Evolutionary conservation across 352 stramenopile species (phyloP), one percentile per base, ranked within the genome.

Genomic region (Phytophthora pluvialis): DNA sequence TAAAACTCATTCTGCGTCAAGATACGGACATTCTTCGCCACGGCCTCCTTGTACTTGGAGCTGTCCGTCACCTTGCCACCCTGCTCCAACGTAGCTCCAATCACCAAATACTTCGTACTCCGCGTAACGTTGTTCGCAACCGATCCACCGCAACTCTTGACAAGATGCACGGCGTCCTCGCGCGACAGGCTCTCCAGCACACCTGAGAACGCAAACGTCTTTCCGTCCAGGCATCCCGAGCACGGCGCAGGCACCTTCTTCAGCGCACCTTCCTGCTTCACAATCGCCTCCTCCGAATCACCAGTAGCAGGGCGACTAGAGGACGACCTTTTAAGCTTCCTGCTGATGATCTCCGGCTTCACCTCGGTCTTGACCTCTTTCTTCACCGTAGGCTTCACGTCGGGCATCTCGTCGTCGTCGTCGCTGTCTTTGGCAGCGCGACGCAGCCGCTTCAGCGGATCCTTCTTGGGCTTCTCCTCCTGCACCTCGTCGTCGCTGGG

Each of bases 31-130:
- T 95, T 92, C 59, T 95, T 94, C 2, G 75, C 80, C 21, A 89
- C 58, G 10, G 91, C 93, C 44, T 97, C 93, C 52, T 89, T 90
- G 78, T 97, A 98, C 74, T 99, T 99, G 56, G 58, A 50, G 35
- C 83, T 70, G 2, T 70, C 50, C 2, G 71, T 68, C 15, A 95
- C 73, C 18, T 88, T 69, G 7, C 78, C 83, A 28, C 88, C 85
- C 9, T 93, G 77, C 33, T 94, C 85, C 10, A 96, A 67, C 18
- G 75, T 78, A 13, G 74, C 28, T 5, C 88, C 88, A 11, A 91
- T 64, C 9, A 96, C 83, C 40, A 96, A 60, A 51, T 91, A 93
- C 66, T 91, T 94, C 28, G 86, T 91, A 31, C 67, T 84, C 15
- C 79, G 73, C n/a, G 80, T 85, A 3, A 96, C 70, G 26, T n/a